These are phyloP conservation scores for Eimeria falciformis DNA, from an alignment of 169 alveolate species.

Conservation along the genomic window DNA sequence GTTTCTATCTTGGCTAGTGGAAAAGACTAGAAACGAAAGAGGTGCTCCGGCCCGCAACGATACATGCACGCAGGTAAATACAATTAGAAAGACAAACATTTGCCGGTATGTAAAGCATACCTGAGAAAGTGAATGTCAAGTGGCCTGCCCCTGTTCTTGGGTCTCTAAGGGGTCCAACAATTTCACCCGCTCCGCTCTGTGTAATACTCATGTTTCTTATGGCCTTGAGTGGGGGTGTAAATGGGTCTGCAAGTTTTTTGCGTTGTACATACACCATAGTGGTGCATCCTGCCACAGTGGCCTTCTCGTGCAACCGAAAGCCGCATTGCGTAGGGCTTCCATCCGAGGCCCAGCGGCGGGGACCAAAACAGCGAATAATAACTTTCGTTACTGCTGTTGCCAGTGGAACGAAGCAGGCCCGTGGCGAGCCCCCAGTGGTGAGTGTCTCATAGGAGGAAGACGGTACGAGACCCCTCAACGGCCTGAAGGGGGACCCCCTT, in stretches of 20 bases:
- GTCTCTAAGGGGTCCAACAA: neutral
- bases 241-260: slow-evolving; percentile 35
- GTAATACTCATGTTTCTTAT: neutral
- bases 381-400: slow-evolving; percentile 68
- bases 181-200: neutral
- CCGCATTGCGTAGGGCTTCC: slow-evolving; percentile 47
- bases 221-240: slow-evolving; percentile 58
- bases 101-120: neutral
- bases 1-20: no score
- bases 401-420: slow-evolving; percentile 45
- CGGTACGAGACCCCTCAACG: slow-evolving; percentile 17
- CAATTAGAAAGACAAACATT: neutral
- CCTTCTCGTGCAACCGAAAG: slow-evolving; percentile 52
- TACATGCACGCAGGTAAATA: no score
- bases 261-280: slow-evolving; percentile 54
- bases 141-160: neutral
- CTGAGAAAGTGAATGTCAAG: neutral
- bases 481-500: slow-evolving; percentile 6
- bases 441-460: neutral
- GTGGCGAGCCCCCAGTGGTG: neutral
- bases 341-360: slow-evolving; percentile 74
- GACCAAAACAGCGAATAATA: slow-evolving; percentile 67
- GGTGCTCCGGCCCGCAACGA: no score
- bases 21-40: no score
- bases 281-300: neutral